Conservation (phyloP, 257 asterid species). For the Solanum bulbocastanum region DNA sequence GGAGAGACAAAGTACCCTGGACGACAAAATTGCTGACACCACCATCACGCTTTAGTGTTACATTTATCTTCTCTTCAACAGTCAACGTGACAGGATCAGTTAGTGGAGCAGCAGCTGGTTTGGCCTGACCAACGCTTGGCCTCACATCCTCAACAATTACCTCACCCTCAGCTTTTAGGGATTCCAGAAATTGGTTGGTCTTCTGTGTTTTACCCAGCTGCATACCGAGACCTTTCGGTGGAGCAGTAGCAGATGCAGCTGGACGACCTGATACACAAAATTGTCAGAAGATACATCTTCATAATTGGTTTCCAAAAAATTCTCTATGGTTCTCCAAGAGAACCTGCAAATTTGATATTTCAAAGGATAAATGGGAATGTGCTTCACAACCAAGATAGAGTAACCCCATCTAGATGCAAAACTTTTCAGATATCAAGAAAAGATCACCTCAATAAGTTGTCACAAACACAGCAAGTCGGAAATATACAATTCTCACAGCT, state of each 20-base stretch:
- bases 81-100: constrained; percentile 87
- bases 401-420: neutral
- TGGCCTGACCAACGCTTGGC: constrained; percentile 63
- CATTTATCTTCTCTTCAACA: constrained; percentile 74
- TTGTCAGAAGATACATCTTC: constrained; percentile 2
- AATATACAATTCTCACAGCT: neutral
- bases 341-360: neutral
- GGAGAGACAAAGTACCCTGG: constrained; percentile 82
- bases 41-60: constrained; percentile 72
- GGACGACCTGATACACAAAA: constrained; percentile 47
- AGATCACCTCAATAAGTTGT: neutral
- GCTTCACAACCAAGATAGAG: neutral
- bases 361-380: neutral
- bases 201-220: constrained; percentile 75
- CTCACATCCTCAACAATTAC: constrained; percentile 77
- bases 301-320: neutral
- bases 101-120: constrained; percentile 52
- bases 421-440: neutral
- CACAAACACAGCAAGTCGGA: neutral
- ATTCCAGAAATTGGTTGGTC: constrained; percentile 82
- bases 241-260: constrained; percentile 69
- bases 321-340: neutral
- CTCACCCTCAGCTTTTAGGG: constrained; percentile 90
- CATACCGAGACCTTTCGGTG: constrained; percentile 86
- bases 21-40: constrained; percentile 76